phyloP scores from a whole-genome alignment of 306 rosid genomes.

The Begonia loranthoides region DNA sequence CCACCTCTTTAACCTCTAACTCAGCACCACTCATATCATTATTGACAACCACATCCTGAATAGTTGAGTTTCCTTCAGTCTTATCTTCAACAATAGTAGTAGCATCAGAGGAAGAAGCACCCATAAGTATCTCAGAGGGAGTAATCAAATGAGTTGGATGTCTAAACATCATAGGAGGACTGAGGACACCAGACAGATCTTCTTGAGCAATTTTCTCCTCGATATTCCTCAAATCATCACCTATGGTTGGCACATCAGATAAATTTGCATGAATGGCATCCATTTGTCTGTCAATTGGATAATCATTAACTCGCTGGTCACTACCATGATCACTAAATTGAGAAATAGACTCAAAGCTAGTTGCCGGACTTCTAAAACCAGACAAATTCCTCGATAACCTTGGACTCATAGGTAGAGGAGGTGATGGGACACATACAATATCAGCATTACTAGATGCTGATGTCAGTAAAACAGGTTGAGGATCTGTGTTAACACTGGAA shows the following conservation, averaged over 20 bases:
- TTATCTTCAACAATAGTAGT: slow-evolving; percentile 41
- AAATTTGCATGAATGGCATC: slow-evolving; percentile 44
- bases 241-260: slow-evolving; percentile 40
- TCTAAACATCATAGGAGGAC: slow-evolving; percentile 45
- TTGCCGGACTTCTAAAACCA: slow-evolving; percentile 61
- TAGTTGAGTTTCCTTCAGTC: slow-evolving; percentile 50
- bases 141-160: slow-evolving; percentile 93
- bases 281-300: slow-evolving; percentile 63
- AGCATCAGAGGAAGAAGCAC: slow-evolving; percentile 55
- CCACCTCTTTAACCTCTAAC: slow-evolving; percentile 77
- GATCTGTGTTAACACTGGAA: slow-evolving; percentile 35
- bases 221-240: slow-evolving; percentile 32
- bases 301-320: slow-evolving; percentile 51
- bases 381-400: slow-evolving; percentile 67
- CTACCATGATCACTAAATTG: slow-evolving; percentile 42
- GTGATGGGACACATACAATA: slow-evolving; percentile 13
- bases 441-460: slow-evolving; percentile 22
- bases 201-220: slow-evolving; percentile 56
- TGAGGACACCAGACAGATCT: slow-evolving; percentile 50
- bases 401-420: slow-evolving; percentile 83
- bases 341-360: slow-evolving; percentile 30
- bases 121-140: slow-evolving; percentile 71
- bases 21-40: slow-evolving; percentile 53
- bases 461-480: slow-evolving; percentile 26
- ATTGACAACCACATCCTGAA: slow-evolving; percentile 55